Conservation (phyloP, 176 grass and related monocot genomes). For the Ananas comosus region DNA sequence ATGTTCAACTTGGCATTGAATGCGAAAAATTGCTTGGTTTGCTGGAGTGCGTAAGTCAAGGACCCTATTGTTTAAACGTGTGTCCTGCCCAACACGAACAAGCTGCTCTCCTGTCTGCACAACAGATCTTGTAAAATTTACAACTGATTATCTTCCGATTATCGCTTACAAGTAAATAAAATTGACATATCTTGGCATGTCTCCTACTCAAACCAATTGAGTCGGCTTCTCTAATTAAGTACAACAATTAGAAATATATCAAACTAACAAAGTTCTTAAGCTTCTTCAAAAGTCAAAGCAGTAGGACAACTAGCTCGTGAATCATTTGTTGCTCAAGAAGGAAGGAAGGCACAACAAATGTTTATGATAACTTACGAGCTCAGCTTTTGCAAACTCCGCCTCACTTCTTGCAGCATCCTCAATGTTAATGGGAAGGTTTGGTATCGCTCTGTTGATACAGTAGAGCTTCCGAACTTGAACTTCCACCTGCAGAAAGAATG, state of each 20-base stretch:
- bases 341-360: too few relatives aligned
- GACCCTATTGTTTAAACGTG: constrained; percentile 57
- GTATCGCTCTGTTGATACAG: constrained; percentile 67
- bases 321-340: too few relatives aligned
- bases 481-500: constrained; percentile 47
- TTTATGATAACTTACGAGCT: constrained; percentile 24
- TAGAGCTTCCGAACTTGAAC: constrained; percentile 76
- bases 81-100: constrained; percentile 86
- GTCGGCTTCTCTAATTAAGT: not conserved
- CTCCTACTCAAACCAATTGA: too few relatives aligned
- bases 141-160: too few relatives aligned
- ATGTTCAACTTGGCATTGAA: constrained; percentile 68
- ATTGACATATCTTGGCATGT: too few relatives aligned
- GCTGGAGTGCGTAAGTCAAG: constrained; percentile 61
- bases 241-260: not conserved
- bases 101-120: constrained; percentile 67
- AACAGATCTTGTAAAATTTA: not conserved
- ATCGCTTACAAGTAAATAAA: too few relatives aligned
- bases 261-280: too few relatives aligned
- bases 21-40: constrained; percentile 72
- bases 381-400: constrained; percentile 63
- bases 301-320: too few relatives aligned
- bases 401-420: constrained; percentile 76
- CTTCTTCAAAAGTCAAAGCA: too few relatives aligned
- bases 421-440: constrained; percentile 75